Evolutionary conservation across 169 alveolate species (phyloP), one percentile per base, ranked within the genome.

Genomic region (Plasmodium vinckei): DNA sequence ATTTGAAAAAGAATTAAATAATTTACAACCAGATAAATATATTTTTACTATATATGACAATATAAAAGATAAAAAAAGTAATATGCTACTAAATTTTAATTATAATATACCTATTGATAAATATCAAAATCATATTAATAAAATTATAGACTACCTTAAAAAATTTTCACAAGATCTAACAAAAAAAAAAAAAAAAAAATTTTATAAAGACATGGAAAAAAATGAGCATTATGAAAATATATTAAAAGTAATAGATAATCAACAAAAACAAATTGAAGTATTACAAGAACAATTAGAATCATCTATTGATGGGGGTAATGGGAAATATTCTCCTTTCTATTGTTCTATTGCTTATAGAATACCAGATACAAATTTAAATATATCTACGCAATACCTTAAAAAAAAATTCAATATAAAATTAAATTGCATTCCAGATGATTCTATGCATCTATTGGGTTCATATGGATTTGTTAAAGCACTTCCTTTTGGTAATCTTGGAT

Each of bases 381-480:
- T 94, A 27, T 54, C 95, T 13, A 79, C 87, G n/a, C 89, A 90
- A 21, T 70, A 71, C 60, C 42, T 54, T 12, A 93, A 94, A 75
- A 94, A 95, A 4, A 91, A 73, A 73, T 88, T 92, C 61, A 91
- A 89, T 60, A 27, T 94, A n/a, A 89, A 92, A 33, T 61, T 94
- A 42, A 79, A 89, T 71, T 94, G 96, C 49, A 93, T 94, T 2
- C 96, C 96, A 4, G 96, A 94, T 87, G 94, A 94, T 53, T 84
- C 93, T 23, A 70, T 91, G 25, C 91, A 82, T 42, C 59, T 92
- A 53, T 84, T 94, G 12, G 95, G 95, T 1, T 93, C 94, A 0
- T 61, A 92, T 63, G 96, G 96, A 6, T 94, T 94, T 54, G 93
- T 92, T 12, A 87, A 93, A 68, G 93, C 94, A 27, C 94, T 94